Conservation (phyloP, 2,329 filamentous ascomycete genomes). For the Aspergillus sp. region DNA sequence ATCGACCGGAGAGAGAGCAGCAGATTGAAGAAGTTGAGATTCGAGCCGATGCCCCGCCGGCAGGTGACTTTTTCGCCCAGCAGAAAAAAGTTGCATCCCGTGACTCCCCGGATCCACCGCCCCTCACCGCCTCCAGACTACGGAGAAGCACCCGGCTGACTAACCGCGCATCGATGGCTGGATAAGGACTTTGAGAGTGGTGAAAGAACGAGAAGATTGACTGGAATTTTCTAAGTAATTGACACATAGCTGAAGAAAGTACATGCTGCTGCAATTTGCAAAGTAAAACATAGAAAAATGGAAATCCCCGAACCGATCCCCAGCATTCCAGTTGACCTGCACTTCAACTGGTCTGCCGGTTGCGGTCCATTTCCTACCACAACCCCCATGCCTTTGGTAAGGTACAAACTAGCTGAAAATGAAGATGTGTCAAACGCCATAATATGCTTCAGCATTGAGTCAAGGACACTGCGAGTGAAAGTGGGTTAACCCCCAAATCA, state of each 20-base stretch:
- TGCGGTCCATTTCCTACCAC: conserved; percentile 7
- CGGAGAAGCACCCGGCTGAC: neutral
- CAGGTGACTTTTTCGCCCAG: conserved; percentile 20
- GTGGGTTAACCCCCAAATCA: conserved; percentile 17
- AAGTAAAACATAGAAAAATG: neutral
- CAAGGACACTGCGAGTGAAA: conserved; percentile 13
- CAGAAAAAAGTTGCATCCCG: conserved; percentile 20
- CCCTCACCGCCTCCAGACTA: conserved; percentile 17
- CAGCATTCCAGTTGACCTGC: conserved; percentile 41
- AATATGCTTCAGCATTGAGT: conserved; percentile 36
- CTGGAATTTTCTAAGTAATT: neutral
- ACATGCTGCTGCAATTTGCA: conserved; percentile 1
- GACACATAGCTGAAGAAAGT: conserved; percentile 1
- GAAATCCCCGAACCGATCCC: neutral
- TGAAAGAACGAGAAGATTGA: neutral
- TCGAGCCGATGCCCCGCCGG: conserved; percentile 15
- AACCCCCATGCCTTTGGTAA: neutral
- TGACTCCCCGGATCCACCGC: conserved; percentile 13
- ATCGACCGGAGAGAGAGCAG: neutral
- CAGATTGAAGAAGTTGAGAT: conserved; percentile 6
- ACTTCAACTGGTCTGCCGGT: conserved; percentile 36
- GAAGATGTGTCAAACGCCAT: conserved; percentile 35
- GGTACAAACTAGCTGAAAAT: conserved; percentile 25
- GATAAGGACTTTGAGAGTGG: neutral
- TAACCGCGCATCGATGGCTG: neutral